Evolutionary conservation across 441 rosid genomes (phyloP).

Genomic region (Adansonia gregorii): DNA sequence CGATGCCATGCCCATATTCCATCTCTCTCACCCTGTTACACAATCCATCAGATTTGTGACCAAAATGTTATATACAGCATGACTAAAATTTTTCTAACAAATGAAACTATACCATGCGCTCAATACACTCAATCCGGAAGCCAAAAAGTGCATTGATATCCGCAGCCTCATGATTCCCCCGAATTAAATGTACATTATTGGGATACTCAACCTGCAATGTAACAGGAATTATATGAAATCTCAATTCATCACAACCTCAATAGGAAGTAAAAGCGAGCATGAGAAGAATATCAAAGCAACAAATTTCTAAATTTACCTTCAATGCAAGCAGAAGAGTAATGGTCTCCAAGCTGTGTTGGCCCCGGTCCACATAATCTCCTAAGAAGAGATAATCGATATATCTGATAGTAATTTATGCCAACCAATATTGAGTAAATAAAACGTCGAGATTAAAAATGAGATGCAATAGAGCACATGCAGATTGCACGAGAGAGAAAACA

Average conservation of each 20-base stretch:
- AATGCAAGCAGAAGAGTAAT: constrained; percentile 91
- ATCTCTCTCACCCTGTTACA: constrained; percentile 89
- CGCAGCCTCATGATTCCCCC: constrained; percentile 99
- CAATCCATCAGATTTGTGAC: constrained; percentile 33
- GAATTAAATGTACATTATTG: constrained; percentile 84
- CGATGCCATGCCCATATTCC: constrained; percentile 99
- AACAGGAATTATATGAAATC: constrained; percentile 30
- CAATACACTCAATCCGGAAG: constrained; percentile 94
- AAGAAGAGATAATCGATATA: constrained; percentile 98
- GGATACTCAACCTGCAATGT: constrained; percentile 86
- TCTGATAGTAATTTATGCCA: constrained; percentile 52
- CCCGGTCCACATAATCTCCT: constrained; percentile 99
- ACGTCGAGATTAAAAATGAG: constrained; percentile 11
- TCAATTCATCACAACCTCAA: constrained; percentile 28
- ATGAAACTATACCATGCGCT: constrained; percentile 78
- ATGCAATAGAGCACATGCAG: neutral
- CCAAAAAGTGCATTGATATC: constrained; percentile 99
- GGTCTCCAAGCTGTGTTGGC: constrained; percentile 98
- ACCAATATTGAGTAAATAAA: constrained; percentile 28
- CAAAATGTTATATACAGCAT: constrained; percentile 20
- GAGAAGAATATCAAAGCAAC: constrained; percentile 5
- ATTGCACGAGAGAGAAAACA: neutral
- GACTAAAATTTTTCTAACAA: constrained; percentile 22
- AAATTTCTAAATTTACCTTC: constrained; percentile 56
- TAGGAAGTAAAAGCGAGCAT: constrained; percentile 21